Evolutionary conservation across 345 rosid genomes (phyloP), one percentile per base, ranked within the genome.

Genomic region (Gossypium bickii): DNA sequence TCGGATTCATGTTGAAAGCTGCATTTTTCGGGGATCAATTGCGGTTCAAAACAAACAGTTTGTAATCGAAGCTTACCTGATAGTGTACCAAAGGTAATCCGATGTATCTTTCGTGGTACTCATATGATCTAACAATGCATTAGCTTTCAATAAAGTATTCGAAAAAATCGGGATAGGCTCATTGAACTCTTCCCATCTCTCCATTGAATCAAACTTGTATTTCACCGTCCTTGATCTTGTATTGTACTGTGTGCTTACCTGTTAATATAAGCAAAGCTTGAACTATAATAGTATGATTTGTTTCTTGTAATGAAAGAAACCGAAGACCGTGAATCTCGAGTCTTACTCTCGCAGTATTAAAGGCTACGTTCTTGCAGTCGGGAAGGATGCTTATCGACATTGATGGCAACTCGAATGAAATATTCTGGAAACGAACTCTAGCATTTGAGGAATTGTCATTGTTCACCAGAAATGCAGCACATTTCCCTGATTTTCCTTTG

Each of bases 71-170:
- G 18, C 44, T 72, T 83, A 90, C 94, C 88, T 80, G 79, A 77
- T 77, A 29, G 81, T 84, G 77, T 90, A 90, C 98, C 98, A 93
- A 48, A 93, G 89, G 71, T 93, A 89, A 78, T 93, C 97, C 52
- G 98, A 87, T 62, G 84, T 60, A 78, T 89, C 98, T 70, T 89
- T 87, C 3, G 93, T 90, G 53, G 86, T 81, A 45, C 72, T 79
- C 86, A 87, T 85, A 24, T 90, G 94, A 63, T 89, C 98, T 51
- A 93, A 75, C 38, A 93, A 63, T 9, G 18, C 79, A 43, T 80
- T 82, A 75, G 97, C 82, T 83, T 79, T 84, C 27, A 87, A 56
- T 4, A 86, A 61, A 8, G 88, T 83, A 49, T 75, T 79, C 27
- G 77, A 84, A 82, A 81, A 89, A 8, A 78, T 83, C 3, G 86